phyloP scores from a whole-genome alignment of 2,329 filamentous ascomycete genomes.

The Neofusicoccum sp. region DNA sequence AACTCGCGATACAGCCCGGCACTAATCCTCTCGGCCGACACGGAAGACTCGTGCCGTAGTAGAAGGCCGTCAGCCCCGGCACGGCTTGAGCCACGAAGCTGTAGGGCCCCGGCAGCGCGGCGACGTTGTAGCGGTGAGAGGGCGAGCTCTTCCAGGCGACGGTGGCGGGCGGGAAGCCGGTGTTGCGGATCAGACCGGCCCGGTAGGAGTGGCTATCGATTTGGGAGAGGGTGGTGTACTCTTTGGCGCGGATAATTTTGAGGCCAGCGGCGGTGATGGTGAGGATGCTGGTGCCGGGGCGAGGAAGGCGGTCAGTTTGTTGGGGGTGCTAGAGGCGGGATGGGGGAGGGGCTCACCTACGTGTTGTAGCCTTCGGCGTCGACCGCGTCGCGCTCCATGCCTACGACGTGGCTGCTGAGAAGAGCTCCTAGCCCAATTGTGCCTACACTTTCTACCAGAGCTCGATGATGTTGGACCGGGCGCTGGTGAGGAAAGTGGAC shows the following conservation, averaged over 20 bases:
- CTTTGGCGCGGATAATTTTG: background rate
- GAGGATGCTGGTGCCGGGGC: background rate
- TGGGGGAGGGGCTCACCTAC: background rate
- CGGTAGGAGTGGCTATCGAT: background rate
- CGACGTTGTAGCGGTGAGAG: background rate
- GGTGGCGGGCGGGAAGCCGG: background rate
- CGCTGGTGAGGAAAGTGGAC: background rate
- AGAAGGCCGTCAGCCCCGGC: background rate
- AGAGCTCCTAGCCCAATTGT: background rate
- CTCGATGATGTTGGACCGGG: background rate
- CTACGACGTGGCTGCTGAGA: background rate
- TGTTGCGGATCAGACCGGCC: background rate
- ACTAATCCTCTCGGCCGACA: conserved; percentile 25
- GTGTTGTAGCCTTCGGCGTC: background rate
- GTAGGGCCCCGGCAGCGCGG: background rate
- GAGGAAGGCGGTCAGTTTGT: background rate
- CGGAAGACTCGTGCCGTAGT: background rate
- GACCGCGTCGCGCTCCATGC: background rate
- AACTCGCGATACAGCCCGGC: conserved; percentile 29
- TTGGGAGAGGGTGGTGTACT: background rate
- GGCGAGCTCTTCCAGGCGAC: background rate
- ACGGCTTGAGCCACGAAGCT: background rate
- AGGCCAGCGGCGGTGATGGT: background rate
- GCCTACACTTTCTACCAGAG: background rate
- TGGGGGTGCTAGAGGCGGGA: background rate